Percentiles rank a stretch among this genome's conserved stretches.
Conservation (phyloP, 106 monocot genomes). For the Platanthera guangdongensis region DNA sequence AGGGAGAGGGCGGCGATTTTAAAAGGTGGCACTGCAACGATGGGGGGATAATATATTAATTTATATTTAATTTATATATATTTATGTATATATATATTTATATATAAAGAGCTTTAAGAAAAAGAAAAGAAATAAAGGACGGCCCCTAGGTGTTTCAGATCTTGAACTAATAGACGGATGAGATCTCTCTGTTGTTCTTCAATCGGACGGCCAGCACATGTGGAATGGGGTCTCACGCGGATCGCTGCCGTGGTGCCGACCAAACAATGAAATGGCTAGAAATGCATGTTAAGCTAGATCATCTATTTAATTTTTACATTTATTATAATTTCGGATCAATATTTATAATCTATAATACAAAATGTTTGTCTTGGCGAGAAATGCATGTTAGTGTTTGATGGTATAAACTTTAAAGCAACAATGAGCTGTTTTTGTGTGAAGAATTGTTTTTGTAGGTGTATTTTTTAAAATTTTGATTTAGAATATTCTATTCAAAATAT, state of each 20-base stretch:
- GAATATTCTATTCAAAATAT: no score
- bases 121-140: slow-evolving; percentile 1
- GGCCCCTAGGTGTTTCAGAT: not conserved
- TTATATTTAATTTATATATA: not conserved
- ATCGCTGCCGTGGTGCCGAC: not conserved
- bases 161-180: not conserved
- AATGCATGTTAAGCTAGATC: no score
- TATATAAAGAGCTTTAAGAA: not conserved
- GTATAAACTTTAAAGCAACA: no score
- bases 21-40: not conserved
- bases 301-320: no score
- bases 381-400: no score
- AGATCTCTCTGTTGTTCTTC: not conserved
- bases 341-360: no score
- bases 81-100: not conserved
- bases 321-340: no score
- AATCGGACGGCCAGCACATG: not conserved
- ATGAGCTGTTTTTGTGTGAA: no score
- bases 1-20: not conserved
- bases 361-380: no score
- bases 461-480: no score
- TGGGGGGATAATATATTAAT: not conserved
- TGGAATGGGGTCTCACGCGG: not conserved
- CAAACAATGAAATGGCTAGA: no score
- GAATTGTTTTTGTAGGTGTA: no score